Evolutionary conservation across 805 yeast genomes (phyloP), one percentile per base, ranked within the genome.

Genomic region (Candida dajiaensis): DNA sequence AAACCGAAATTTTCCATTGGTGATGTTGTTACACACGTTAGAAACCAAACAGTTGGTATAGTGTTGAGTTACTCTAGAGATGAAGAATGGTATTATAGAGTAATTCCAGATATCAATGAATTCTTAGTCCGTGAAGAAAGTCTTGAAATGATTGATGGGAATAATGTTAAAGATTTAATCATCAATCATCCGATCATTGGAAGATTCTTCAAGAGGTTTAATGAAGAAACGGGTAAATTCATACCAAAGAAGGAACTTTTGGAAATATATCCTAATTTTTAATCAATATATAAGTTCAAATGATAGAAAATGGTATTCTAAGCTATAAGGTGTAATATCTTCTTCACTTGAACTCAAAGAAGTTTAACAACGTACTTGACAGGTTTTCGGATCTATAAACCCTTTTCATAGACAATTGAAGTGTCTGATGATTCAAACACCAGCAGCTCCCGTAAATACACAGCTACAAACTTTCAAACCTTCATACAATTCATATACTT

Each of bases 131-230:
- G 36, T 16, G 36, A 33, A 16, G 36, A 33, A 20, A 33, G 36
- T 18, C 20, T 33, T 16, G 36, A 33, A 12, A 8, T 33, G 20
- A 16, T 33, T 5, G 16, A 12, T 33, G 36, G 36, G 4, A 33
- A 16, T 16, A 35, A 20, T 1, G 23, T 38, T 18, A 12, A 29
- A 15, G 26, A 37, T 9, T 41, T 26, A 8, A 16, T 47, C 3
- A 7, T 21, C 11, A 33, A 12, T 4, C 39, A 41, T 13, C 43
- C 45, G 21, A 23, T 41, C 7, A n/a, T 47, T 15, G 50, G 45
- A 8, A 41, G 38, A 28, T 47, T 41, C 19, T 47, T 47, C 15
- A 25, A 38, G 8, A 41, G 31, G 9, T 44, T 38, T 16, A 47
- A 47, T 21, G 19, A 29, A 15, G n/a, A n/a, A 6, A 23, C 23